Base-by-base conservation (phyloP, 1,284 basidiomycete species). In the Apiotrichum domesticum region DNA sequence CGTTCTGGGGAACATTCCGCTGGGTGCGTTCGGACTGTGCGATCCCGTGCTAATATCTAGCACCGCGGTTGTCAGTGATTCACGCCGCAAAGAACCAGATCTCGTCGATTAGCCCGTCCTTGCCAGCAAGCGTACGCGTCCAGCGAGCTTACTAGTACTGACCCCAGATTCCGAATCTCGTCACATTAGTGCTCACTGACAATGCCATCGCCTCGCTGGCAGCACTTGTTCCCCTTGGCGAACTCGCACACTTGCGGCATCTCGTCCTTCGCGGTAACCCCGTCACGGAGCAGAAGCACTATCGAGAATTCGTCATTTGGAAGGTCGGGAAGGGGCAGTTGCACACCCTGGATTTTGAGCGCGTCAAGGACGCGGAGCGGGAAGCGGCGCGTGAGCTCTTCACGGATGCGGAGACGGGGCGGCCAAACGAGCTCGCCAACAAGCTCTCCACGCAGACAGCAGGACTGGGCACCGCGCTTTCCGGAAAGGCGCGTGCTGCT, bases 51-150 rank as follows among this genome's bases (percentile, higher is more conserved):
- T 51, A 66, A 68, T 42, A 54, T 53, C 57, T 88, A 97, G 80
- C 91, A 87, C 79, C 90, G 87, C 76, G 96, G 90, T 82, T 78
- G 58, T 65, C 67, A 45, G 83, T 87, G 61, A 89, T 99, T 73
- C 95, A 98, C 81, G 82, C 96, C 56, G 96, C 94, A 58, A 90
- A 97, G 80, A 99, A 99, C 77, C 86, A 91, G 61, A 88, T 99
- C 78, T 80, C 85, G 61, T 84, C 85, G 7, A 85, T 99, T 50
- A 87, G 89, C 64, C 72, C 74, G 32, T 73, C 74, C 15, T 63
- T 78, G 52, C 60, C 74, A 3, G 65, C 66, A 33, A 73, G 69
- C 52, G 75, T 77, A 51, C 64, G 75, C 62, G 43, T 4, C 6
- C 7, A 14, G 6, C 33, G 9, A 3, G 14, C 6, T 6, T 8